Conservation (phyloP, 2,329 filamentous ascomycete genomes). For the Exserohilum turcica region DNA sequence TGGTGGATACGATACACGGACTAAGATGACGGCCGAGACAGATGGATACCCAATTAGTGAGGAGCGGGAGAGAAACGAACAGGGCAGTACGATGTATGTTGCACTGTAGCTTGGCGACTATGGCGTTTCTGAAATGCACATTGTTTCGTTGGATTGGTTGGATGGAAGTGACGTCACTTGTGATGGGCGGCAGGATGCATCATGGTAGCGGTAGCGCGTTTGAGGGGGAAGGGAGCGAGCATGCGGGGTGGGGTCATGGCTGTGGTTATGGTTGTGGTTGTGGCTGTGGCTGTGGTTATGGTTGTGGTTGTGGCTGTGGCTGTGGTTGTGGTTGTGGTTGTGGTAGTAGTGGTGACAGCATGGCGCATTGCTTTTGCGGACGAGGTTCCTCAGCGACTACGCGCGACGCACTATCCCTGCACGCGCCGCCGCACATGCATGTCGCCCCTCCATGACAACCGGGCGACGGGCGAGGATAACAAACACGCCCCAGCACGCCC, state of each 20-base stretch:
- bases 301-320: neutral
- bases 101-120: slow-evolving; percentile 3
- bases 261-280: neutral
- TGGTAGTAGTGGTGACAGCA: neutral
- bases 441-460: slow-evolving; percentile 27
- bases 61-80: slow-evolving; percentile 8
- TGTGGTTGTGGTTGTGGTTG: neutral
- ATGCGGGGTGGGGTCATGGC: neutral
- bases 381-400: slow-evolving; percentile 2
- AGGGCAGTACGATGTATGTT: slow-evolving; percentile 4
- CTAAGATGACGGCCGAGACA: slow-evolving; percentile 27
- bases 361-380: slow-evolving; percentile 2
- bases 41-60: slow-evolving; percentile 33
- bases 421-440: slow-evolving; percentile 28
- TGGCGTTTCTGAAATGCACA: slow-evolving; percentile 5
- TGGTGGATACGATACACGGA: slow-evolving; percentile 24
- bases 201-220: neutral
- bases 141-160: slow-evolving; percentile 3
- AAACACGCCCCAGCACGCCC: slow-evolving; percentile 11
- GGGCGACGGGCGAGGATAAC: slow-evolving; percentile 13
- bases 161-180: slow-evolving; percentile 5
- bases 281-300: neutral
- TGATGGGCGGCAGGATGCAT: neutral
- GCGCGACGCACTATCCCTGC: slow-evolving; percentile 23
- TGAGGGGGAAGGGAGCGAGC: neutral